Percentiles rank a stretch among this genome's conserved stretches.
phyloP scores from a whole-genome alignment of 2,329 filamentous ascomycete genomes.

The Stemphylium beticola region DNA sequence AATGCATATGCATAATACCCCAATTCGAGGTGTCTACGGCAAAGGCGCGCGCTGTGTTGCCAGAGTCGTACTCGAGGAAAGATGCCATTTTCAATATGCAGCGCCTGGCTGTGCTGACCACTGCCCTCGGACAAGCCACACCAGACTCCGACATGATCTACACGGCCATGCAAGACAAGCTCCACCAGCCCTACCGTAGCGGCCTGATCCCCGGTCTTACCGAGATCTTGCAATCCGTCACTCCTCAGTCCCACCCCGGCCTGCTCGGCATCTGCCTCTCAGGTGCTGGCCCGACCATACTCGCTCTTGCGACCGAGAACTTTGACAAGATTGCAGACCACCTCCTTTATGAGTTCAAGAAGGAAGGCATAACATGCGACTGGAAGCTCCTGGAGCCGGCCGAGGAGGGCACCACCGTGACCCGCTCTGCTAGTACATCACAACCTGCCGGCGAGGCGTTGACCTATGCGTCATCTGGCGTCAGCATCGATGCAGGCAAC shows the following conservation, averaged over 20 bases:
- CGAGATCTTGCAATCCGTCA: constrained; percentile 90
- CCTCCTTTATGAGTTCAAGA: constrained; percentile 76
- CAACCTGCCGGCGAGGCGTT: constrained; percentile 52
- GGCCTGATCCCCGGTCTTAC: constrained; percentile 88
- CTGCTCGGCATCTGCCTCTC: constrained; percentile 94
- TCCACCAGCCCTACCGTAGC: constrained; percentile 96
- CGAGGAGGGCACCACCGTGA: constrained; percentile 65
- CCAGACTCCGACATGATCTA: constrained; percentile 94
- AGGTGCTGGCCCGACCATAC: constrained; percentile 91
- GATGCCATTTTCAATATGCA: constrained; percentile 97
- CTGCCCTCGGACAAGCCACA: constrained; percentile 85
- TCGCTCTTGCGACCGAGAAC: constrained; percentile 88
- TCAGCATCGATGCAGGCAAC: constrained; percentile 94
- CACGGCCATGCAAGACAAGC: constrained; percentile 97
- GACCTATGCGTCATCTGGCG: constrained; percentile 91
- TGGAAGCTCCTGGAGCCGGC: constrained; percentile 92
- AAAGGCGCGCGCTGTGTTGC: constrained; percentile 84
- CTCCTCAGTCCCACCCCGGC: constrained; percentile 82
- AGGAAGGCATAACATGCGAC: constrained; percentile 75
- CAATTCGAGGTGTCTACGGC: constrained; percentile 96
- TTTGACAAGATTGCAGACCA: constrained; percentile 84
- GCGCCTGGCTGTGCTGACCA: constrained; percentile 86
- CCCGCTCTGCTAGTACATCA: constrained; percentile 23
- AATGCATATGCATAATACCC: constrained; percentile 94
- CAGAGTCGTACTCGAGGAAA: constrained; percentile 75